Base-by-base conservation (phyloP, 768 basidiomycete species). In the Rhodotorula diobovata region DNA sequence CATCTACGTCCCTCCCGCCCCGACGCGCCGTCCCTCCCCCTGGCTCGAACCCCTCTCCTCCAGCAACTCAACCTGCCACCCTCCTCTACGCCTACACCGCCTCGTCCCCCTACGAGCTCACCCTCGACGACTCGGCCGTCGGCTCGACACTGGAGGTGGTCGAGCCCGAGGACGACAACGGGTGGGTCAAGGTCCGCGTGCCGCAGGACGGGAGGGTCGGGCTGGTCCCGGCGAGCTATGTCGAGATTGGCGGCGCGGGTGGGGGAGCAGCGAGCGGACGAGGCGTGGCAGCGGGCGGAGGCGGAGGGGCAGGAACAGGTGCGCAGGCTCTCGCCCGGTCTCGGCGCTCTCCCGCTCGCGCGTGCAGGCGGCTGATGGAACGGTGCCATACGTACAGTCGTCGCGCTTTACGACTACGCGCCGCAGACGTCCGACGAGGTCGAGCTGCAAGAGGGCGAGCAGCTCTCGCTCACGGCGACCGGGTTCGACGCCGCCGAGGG, bases 381-480 rank as follows among this genome's bases (percentile, higher is more conserved):
- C 5, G 0, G 34, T 23, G 21, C 16, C 2, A 2, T 2, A 2
- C 5, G 6, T 21, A 20, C 60, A 71, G 73, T 67, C 1, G 32
- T 62, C 12, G 74, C 68, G 1, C 54, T 75, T 8, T 75, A 71
- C 35, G 70, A 68, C 32, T 75, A 75, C 37, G 34, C 53, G 8
- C 50, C 74, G 18, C 54, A 50, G 23, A 16, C 57, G 10, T 9
- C 55, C 23, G 70, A 68, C 25, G 74, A 75, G 54, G 30, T 75
- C 12, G 35, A 59, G n/a, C 51, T 75, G 30, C 15, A 4, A 0
- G 70, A 66, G 43, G 74, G 74, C 18, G 67, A 72, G 35, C 18
- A 34, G 35, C 57, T 61, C 25, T 32, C n/a, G 11, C n/a, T 75
- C 23, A 68, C 67, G 12, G 64, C 34, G 3, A 53, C 48, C 34